phyloP scores from a whole-genome alignment of 2,329 filamentous ascomycete species.

The Talaromyces albobiverticillius region DNA sequence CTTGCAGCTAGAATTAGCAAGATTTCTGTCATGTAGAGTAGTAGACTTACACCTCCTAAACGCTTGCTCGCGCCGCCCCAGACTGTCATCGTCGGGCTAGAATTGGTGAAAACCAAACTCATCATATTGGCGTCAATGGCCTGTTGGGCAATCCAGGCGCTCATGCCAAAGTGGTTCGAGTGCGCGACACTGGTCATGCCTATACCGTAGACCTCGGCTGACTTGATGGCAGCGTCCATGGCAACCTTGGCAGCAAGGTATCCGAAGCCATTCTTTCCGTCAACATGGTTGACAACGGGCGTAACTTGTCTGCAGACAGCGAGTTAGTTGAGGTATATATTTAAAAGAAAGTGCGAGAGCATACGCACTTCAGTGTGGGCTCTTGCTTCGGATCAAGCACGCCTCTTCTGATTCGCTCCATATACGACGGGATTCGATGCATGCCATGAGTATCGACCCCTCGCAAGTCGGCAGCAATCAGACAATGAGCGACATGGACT shows the following conservation, averaged over 20 bases:
- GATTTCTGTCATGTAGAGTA: no score
- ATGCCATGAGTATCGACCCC: constrained; percentile 78
- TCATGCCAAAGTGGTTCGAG: constrained; percentile 82
- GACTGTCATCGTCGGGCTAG: constrained; percentile 67
- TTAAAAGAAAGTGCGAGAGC: no score
- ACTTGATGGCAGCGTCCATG: constrained; percentile 65
- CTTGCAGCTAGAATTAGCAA: no score
- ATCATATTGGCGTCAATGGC: constrained; percentile 70
- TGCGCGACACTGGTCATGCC: constrained; percentile 73
- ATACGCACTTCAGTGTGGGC: no score
- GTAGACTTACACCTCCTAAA: no score
- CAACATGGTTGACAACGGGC: constrained; percentile 67
- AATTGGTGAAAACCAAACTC: constrained; percentile 68
- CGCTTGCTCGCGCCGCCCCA: constrained; percentile 68
- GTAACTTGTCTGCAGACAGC: no score
- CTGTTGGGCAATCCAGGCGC: constrained; percentile 74
- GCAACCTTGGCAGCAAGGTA: constrained; percentile 66
- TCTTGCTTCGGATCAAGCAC: constrained; percentile 68
- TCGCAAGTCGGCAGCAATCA: constrained; percentile 71
- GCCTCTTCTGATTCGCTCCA: constrained; percentile 67
- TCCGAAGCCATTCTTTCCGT: constrained; percentile 70
- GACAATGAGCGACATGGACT: constrained; percentile 59
- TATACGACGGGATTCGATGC: constrained; percentile 74
- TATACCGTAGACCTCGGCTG: constrained; percentile 64
- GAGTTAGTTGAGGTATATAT: no score